Conservation (phyloP, 148 eudicot genomes). For the Suaeda aralocaspica region DNA sequence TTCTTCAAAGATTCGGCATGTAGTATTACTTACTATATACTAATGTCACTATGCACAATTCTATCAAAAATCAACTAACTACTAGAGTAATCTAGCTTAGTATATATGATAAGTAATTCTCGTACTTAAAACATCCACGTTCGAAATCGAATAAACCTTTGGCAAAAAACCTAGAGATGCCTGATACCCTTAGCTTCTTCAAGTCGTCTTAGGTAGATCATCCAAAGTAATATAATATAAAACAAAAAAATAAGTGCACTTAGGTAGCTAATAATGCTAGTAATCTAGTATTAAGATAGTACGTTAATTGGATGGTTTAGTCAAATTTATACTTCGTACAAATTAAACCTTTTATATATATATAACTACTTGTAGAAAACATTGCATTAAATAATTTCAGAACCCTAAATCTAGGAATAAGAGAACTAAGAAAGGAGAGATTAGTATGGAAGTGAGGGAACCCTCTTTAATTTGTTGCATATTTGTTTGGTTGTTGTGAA, state of each 20-base stretch:
- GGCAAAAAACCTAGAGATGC: constrained; percentile 10
- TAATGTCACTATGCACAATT: too few relatives aligned
- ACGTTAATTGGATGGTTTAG: neutral
- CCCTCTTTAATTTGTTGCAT: constrained; percentile 9
- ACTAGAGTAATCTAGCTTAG: too few relatives aligned
- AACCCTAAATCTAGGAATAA: constrained; percentile 34
- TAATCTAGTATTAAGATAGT: too few relatives aligned
- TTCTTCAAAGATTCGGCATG: too few relatives aligned
- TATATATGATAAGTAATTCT: too few relatives aligned
- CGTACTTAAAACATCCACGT: neutral
- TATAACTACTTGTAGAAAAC: too few relatives aligned
- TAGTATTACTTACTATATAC: too few relatives aligned
- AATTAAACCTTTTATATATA: too few relatives aligned
- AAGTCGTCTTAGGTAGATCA: neutral
- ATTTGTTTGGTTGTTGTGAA: neutral
- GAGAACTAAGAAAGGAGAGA: constrained; percentile 18
- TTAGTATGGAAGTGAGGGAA: constrained; percentile 29
- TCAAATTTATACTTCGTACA: constrained; percentile 3
- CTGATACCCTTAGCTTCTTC: neutral
- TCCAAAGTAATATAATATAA: neutral
- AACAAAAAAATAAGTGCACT: neutral
- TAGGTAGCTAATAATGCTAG: neutral
- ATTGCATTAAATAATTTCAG: constrained; percentile 29
- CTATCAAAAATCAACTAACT: neutral
- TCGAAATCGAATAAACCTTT: constrained; percentile 5